Percentiles rank a stretch among this genome's conserved stretches.
phyloP scores from a whole-genome alignment of 768 basidiomycete genomes.

The Panellus pusillus region DNA sequence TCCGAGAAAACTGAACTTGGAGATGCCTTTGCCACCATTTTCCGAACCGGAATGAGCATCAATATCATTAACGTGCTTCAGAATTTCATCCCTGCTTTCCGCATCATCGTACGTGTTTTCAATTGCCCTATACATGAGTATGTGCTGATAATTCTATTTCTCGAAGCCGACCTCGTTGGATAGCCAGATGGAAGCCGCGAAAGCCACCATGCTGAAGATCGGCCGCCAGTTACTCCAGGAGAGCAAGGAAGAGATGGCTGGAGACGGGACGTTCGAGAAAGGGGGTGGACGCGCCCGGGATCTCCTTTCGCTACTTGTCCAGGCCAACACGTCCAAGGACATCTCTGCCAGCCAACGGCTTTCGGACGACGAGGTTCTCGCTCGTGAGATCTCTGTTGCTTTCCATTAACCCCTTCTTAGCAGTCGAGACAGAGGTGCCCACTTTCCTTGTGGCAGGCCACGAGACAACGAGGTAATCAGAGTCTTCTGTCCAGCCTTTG shows the following conservation, averaged over 20 bases:
- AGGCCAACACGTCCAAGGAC: conserved; percentile 65
- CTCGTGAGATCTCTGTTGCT: conserved; percentile 35
- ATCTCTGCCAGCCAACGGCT: conserved; percentile 52
- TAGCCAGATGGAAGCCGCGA: conserved; percentile 15
- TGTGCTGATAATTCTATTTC: too few relatives aligned
- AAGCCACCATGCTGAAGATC: conserved; percentile 47
- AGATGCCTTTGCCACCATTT: conserved; percentile 44
- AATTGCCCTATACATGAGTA: too few relatives aligned
- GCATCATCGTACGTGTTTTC: conserved; percentile 29
- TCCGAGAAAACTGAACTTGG: conserved; percentile 35
- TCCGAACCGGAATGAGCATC: conserved; percentile 22
- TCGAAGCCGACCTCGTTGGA: conserved; percentile 25
- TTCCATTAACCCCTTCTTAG: not conserved
- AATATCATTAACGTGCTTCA: not conserved
- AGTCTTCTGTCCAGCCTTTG: not conserved
- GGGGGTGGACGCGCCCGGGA: conserved; percentile 40
- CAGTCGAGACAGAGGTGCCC: conserved; percentile 48
- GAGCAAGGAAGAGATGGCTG: conserved; percentile 43
- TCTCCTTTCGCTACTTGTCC: conserved; percentile 57
- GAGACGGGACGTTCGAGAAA: conserved; percentile 31
- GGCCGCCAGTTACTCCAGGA: conserved; percentile 46
- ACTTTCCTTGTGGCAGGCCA: conserved; percentile 63
- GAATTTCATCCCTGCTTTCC: conserved; percentile 11
- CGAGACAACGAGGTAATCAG: conserved; percentile 51
- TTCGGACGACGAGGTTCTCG: conserved; percentile 61